Evolutionary conservation across 495 filamentous ascomycete species (phyloP).

Genomic region (Neurospora sp.): DNA sequence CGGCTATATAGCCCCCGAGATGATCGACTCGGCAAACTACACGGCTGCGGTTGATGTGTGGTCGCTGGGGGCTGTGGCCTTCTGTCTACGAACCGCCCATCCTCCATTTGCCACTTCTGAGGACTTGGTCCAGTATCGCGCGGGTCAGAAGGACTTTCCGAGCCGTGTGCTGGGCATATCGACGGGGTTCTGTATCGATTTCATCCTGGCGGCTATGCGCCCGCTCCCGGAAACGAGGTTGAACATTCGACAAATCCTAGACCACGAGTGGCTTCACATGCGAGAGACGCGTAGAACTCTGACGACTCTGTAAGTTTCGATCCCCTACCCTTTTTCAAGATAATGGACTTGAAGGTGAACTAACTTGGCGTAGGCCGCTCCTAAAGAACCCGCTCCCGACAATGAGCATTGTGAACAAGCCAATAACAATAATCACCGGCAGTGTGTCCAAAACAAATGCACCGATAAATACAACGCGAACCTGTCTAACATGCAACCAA

Average conservation of each 20-base stretch:
- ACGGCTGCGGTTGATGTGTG: background rate
- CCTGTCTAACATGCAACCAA: background rate
- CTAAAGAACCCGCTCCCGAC: background rate
- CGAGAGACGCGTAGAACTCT: background rate
- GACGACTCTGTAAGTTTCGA: background rate
- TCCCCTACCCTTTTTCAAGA: background rate
- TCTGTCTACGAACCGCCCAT: background rate
- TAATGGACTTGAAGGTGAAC: background rate
- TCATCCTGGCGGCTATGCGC: background rate
- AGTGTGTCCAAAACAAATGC: background rate
- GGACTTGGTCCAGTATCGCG: background rate
- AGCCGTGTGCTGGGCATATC: background rate
- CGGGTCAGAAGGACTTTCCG: background rate
- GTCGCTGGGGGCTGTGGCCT: background rate
- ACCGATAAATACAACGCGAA: background rate
- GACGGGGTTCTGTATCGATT: background rate
- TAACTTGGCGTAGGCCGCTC: background rate
- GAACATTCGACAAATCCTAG: background rate
- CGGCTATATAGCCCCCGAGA: background rate
- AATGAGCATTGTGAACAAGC: background rate
- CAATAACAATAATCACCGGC: background rate
- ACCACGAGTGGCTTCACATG: background rate
- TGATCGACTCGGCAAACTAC: background rate
- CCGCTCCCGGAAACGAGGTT: background rate
- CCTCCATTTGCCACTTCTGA: background rate